Percentiles rank a stretch among this genome's conserved stretches.
Conservation (phyloP, 179 eudicot genomes). For the Monotropa hypopitys region DNA sequence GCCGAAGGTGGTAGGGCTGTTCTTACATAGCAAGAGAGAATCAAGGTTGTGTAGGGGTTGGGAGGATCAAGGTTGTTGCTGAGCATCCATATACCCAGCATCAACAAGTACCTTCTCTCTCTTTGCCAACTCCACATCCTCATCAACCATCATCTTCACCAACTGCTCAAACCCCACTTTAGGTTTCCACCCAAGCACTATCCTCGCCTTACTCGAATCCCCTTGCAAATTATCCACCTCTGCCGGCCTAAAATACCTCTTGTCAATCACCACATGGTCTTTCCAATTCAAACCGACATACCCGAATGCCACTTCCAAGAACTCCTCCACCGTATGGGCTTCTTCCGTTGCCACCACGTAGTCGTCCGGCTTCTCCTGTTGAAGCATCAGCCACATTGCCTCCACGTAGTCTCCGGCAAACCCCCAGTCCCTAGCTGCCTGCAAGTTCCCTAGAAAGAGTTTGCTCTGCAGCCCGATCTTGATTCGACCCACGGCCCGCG, state of each 20-base stretch:
- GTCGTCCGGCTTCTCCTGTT: slow-evolving; percentile 91
- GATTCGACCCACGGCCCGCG: slow-evolving; percentile 85
- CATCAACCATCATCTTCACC: slow-evolving; percentile 99
- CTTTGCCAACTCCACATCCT: slow-evolving; percentile 75
- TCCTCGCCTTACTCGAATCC: slow-evolving; percentile 72
- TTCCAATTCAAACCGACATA: slow-evolving; percentile 78
- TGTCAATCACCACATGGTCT: slow-evolving; percentile 79
- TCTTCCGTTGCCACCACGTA: slow-evolving; percentile 94
- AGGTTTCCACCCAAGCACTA: slow-evolving; percentile 73
- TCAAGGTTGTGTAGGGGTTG: background rate
- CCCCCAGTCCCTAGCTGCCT: slow-evolving; percentile 92
- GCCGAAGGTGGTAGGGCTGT: too few species aligned
- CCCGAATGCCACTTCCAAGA: slow-evolving; percentile 72
- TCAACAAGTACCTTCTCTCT: slow-evolving; percentile 80
- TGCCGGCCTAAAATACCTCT: slow-evolving; percentile 80
- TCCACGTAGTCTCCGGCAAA: slow-evolving; percentile 98
- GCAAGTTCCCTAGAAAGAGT: slow-evolving; percentile 72
- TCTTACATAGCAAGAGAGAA: too few species aligned
- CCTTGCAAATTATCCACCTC: slow-evolving; percentile 96
- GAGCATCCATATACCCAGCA: slow-evolving; percentile 62
- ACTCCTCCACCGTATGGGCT: slow-evolving; percentile 86
- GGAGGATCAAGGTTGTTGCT: slow-evolving; percentile 55
- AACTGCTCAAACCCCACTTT: slow-evolving; percentile 79
- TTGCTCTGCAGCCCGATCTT: slow-evolving; percentile 80
- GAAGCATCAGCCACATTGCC: slow-evolving; percentile 99